Base-by-base conservation (phyloP, 805 yeast genomes). In the Myxozyma monticola region DNA sequence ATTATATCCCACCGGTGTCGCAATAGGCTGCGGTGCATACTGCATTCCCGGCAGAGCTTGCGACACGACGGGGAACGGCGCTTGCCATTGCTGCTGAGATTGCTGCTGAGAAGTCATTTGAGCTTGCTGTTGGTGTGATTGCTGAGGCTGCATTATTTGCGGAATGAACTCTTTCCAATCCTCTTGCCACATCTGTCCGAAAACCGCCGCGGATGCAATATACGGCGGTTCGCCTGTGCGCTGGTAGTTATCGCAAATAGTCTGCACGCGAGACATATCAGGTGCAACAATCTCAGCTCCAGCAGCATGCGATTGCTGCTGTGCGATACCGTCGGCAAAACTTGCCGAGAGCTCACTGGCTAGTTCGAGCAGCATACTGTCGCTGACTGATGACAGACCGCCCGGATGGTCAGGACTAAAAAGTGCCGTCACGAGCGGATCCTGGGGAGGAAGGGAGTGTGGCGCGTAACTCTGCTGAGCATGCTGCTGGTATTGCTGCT, bases 161-260 rank as follows among this genome's bases (percentile, higher is more conserved):
- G n/a, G n/a, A n/a, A n/a, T n/a, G 24, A n/a, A 24, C 35, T 35
- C 35, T 28, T 17, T 33, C 50, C 46, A 41, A n/a, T 29, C 30
- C 3, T 36, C 29, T 18, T 45, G 50, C 54, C 54, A 49, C 29
- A 24, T 22, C 4, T 25, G 33, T 21, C 38, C 40, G 30, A 39
- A 28, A 20, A 30, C 37, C n/a, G 50, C 25, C 3, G 53, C 49
- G 17, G 50, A 50, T 2, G 51, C 46, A 10, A 40, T 41, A 29
- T 29, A 45, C 5, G 54, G 54, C 21, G 46, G 49, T 22, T 50
- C 54, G 24, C 51, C 48, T 4, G 50, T 40, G 15, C 54, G 37
- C 25, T 29, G 6, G 48, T 45, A 45, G 25, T 40, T 20, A 9
- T 50, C 54, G 4, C 51, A 38, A 12, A 40, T 40, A 12, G 25